Conservation (phyloP, 495 filamentous ascomycete species). For the Oleoguttula mirabilis region DNA sequence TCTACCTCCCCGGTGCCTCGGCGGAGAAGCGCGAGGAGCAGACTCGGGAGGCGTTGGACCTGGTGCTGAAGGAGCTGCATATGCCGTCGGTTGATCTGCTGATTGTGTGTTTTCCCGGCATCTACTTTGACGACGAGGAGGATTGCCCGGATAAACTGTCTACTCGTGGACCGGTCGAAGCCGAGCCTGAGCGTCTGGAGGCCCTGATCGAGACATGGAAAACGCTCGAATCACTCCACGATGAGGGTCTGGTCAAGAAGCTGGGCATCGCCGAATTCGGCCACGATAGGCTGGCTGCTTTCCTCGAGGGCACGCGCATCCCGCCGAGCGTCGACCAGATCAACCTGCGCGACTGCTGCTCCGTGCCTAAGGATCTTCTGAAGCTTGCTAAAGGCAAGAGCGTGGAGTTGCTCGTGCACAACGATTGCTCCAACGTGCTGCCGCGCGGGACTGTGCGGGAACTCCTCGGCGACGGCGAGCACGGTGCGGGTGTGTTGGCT, state of each 20-base stretch:
- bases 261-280: conserved; percentile 89
- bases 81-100: conserved; percentile 70
- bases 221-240: conserved; percentile 61
- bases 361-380: conserved; percentile 80
- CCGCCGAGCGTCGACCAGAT: conserved; percentile 88
- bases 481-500: conserved; percentile 28
- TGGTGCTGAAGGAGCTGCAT: conserved; percentile 67
- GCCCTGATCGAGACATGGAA: conserved; percentile 59
- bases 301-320: conserved; percentile 52
- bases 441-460: conserved; percentile 73
- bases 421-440: conserved; percentile 84
- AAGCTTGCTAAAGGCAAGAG: conserved; percentile 69
- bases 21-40: conserved; percentile 49
- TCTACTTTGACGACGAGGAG: conserved; percentile 77
- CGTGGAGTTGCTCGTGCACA: conserved; percentile 86
- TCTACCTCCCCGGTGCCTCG: conserved; percentile 61
- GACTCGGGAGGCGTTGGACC: conserved; percentile 60
- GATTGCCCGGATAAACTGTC: conserved; percentile 44
- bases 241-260: conserved; percentile 54
- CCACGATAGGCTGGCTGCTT: conserved; percentile 58
- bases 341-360: conserved; percentile 92
- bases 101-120: conserved; percentile 84
- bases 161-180: conserved; percentile 23
- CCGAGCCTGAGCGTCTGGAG: conserved; percentile 45
- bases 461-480: conserved; percentile 49